Percentiles rank a stretch among this genome's conserved stretches.
phyloP scores from a whole-genome alignment of 495 filamentous ascomycete species.

The Talaromyces stipitatus region DNA sequence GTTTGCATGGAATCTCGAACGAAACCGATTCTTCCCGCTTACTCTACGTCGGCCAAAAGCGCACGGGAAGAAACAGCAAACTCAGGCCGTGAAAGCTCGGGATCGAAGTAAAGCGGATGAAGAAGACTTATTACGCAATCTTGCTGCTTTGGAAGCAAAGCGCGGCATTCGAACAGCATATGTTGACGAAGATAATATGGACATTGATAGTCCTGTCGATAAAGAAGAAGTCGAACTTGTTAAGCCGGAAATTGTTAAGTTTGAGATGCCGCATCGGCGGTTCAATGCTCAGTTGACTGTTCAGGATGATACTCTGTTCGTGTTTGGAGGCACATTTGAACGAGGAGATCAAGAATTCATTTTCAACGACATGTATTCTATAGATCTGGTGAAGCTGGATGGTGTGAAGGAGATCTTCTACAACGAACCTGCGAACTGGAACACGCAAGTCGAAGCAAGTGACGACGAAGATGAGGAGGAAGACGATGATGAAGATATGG shows the following conservation, averaged over 20 bases:
- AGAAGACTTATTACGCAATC: constrained; percentile 77
- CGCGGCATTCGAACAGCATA: constrained; percentile 47
- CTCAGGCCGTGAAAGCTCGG: constrained; percentile 49
- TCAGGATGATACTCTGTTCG: constrained; percentile 84
- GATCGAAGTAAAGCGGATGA: constrained; percentile 76
- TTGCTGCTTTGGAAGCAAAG: constrained; percentile 72
- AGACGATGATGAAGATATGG: constrained; percentile 59
- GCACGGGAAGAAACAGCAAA: constrained; percentile 49
- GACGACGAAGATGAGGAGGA: constrained; percentile 63
- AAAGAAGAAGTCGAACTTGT: constrained; percentile 47
- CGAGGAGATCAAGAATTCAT: constrained; percentile 90
- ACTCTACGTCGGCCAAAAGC: constrained; percentile 61
- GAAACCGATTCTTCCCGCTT: constrained; percentile 87
- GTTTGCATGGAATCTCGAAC: constrained; percentile 86
- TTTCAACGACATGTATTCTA: constrained; percentile 86
- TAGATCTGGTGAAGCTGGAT: constrained; percentile 87
- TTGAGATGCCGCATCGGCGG: constrained; percentile 76
- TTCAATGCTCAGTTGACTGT: constrained; percentile 89
- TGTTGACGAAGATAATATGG: constrained; percentile 49
- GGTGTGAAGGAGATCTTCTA: constrained; percentile 85
- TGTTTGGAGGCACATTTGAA: constrained; percentile 92
- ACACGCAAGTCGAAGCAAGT: constrained; percentile 61
- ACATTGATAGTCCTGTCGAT: constrained; percentile 25
- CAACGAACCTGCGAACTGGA: constrained; percentile 78
- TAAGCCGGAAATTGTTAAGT: constrained; percentile 43